Base-by-base conservation (phyloP, 192 early-diverging fungal genomes). In the Linnemannia exigua region DNA sequence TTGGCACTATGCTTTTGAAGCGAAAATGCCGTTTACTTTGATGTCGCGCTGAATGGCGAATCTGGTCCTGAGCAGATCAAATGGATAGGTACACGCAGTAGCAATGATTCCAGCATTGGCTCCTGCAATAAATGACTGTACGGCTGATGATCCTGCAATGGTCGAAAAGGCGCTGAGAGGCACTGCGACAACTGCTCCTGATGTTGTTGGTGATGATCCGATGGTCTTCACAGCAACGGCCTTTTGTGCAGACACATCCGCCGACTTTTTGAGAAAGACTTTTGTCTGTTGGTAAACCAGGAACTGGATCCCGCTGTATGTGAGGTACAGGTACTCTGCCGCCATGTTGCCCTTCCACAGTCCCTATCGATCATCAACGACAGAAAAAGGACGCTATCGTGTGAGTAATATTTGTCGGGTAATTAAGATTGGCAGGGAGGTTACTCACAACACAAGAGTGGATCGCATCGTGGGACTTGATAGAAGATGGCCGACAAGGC, bases 271-370 rank as follows among this genome's bases (percentile, higher is more conserved):
- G 35, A 92, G 70, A 52, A 84, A 54, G 22, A 68, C 76, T 36
- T 91, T 92, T 11, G 94, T 81, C 61, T 94, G 87, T 67, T 93
- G 88, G 72, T 96, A 98, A 12, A 92, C 87, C 50, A 94, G 89
- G 79, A 99, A 99, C 89, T 99, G 97, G 38, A 93, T 88, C 0
- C 94, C 95, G 17, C 97, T 96, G 78, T 98, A 99, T 0, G 94
- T 91, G 61, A 99, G 81, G 81, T 99, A 99, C 8, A 99, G 90
- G 73, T 96, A 97, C 87, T 96, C 96, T 1, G 98, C 98, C 0
- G 97, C 94, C 81, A 96, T 82, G 76, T 99, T 99, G 37, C 98
- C 98, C 76, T 98, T 98, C 92, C 96, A 99, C 54, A 98, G 88
- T 15, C 94, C 97, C 89, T 93, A 77, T 33, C 31, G 48, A 72